A percentile compares a stretch with the other conserved stretches of the same genome.
Evolutionary conservation across 768 basidiomycete species (phyloP).

Genomic region (Hortiboletus flavorubellus): DNA sequence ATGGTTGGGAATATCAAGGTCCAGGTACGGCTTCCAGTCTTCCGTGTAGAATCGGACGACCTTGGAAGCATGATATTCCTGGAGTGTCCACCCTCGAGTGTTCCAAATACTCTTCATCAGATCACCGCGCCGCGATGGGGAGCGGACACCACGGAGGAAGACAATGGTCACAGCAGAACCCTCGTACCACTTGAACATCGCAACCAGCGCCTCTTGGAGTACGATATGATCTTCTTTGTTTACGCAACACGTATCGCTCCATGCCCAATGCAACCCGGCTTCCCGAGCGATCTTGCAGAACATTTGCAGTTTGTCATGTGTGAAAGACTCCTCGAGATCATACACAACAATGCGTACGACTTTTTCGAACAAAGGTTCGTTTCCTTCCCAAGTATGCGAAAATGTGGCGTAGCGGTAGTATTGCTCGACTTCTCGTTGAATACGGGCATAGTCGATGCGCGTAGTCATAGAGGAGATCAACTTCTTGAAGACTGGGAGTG

Average conservation of each 20-base stretch:
- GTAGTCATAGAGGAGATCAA: conserved; percentile 9
- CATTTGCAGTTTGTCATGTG: too few relatives aligned
- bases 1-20: conserved; percentile 5
- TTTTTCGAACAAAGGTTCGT: not conserved
- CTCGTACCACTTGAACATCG: too few relatives aligned
- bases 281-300: too few relatives aligned
- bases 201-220: too few relatives aligned
- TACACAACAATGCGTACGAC: too few relatives aligned
- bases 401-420: conserved; percentile 3
- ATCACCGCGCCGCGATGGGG: not conserved
- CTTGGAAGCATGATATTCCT: conserved; percentile 14
- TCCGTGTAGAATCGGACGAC: conserved; percentile 10
- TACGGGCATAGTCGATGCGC: not conserved
- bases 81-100: not conserved
- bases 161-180: not conserved
- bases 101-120: conserved; percentile 1
- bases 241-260: too few relatives aligned
- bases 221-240: too few relatives aligned
- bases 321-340: too few relatives aligned
- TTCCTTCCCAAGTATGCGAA: not conserved
- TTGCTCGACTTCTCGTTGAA: not conserved
- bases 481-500: not conserved
- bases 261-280: too few relatives aligned
- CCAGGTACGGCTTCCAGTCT: conserved; percentile 9
- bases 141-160: not conserved